A percentile compares a stretch with the other conserved stretches of the same genome.
Conservation (phyloP, 352 stramenopile genomes). For the Phytophthora palmivora region DNA sequence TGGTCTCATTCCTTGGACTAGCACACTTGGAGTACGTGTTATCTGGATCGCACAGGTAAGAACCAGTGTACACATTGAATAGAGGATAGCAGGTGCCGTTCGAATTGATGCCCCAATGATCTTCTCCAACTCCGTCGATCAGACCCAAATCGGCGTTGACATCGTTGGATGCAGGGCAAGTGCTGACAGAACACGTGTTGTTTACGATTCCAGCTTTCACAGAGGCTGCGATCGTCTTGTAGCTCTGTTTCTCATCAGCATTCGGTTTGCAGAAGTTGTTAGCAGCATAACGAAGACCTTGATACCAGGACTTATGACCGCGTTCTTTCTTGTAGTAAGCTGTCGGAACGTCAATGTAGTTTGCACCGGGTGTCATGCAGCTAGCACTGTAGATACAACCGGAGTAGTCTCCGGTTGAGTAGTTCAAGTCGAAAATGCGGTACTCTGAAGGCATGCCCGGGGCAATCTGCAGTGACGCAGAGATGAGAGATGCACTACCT, state of each 20-base stretch:
- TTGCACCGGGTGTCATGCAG: slow-evolving; percentile 52
- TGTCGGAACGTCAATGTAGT: slow-evolving; percentile 52
- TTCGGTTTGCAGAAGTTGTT: slow-evolving; percentile 12
- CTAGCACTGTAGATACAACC: slow-evolving; percentile 44
- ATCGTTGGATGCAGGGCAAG: slow-evolving; percentile 51
- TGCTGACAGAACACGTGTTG: slow-evolving; percentile 43
- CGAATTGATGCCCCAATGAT: slow-evolving; percentile 36
- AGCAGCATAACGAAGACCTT: slow-evolving; percentile 57
- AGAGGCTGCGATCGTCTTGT: slow-evolving; percentile 32
- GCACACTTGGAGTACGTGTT: slow-evolving; percentile 43
- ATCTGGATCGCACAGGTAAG: slow-evolving; percentile 29
- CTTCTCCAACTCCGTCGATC: slow-evolving; percentile 33
- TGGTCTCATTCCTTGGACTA: slow-evolving; percentile 47
- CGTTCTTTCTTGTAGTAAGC: slow-evolving; percentile 45
- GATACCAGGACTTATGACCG: slow-evolving; percentile 60
- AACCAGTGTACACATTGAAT: slow-evolving; percentile 22
- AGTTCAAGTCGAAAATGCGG: slow-evolving; percentile 50
- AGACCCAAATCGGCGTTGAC: slow-evolving; percentile 48
- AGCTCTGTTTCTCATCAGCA: slow-evolving; percentile 35
- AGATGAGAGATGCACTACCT: slow-evolving; percentile 82
- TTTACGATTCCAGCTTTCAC: slow-evolving; percentile 43
- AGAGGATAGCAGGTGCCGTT: slow-evolving; percentile 33
- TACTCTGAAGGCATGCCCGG: slow-evolving; percentile 71
- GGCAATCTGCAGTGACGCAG: slow-evolving; percentile 89
- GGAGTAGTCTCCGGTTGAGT: slow-evolving; percentile 21